Conservation (phyloP, 2,329 filamentous ascomycete species). For the Pseudogymnoascus sp. region DNA sequence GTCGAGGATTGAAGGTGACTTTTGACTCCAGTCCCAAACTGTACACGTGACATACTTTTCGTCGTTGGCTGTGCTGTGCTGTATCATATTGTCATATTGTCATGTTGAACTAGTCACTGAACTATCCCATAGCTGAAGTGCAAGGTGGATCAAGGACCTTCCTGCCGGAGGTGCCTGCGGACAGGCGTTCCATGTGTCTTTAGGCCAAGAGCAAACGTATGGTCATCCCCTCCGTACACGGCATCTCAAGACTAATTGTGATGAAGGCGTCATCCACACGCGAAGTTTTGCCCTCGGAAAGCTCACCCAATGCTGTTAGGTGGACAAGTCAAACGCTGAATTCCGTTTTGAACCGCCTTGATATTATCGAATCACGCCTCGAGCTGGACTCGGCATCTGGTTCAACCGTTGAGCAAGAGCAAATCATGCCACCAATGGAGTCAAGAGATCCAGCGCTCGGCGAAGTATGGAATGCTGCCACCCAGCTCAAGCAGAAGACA, state of each 20-base stretch:
- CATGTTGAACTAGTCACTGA: background rate
- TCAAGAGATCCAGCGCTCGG: conserved; percentile 20
- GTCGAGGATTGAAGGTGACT: conserved; percentile 14
- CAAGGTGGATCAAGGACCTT: conserved; percentile 29
- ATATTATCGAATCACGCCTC: conserved; percentile 19
- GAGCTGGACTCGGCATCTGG: conserved; percentile 14
- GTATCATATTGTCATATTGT: background rate
- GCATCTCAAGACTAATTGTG: conserved; percentile 15
- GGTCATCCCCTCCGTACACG: conserved; percentile 17
- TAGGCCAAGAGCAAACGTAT: conserved; percentile 35
- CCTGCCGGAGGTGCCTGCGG: conserved; percentile 30
- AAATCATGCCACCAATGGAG: conserved; percentile 14
- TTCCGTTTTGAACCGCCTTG: conserved; percentile 18
- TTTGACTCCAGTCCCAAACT: background rate
- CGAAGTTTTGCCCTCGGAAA: conserved; percentile 15
- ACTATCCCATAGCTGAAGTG: conserved; percentile 30
- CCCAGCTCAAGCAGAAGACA: conserved; percentile 25
- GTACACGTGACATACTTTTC: background rate
- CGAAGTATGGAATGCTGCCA: conserved; percentile 28
- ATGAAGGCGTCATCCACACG: conserved; percentile 15
- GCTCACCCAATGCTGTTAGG: conserved; percentile 10
- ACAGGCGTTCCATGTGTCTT: conserved; percentile 35
- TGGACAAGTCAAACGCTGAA: conserved; percentile 16
- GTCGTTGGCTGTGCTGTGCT: background rate
- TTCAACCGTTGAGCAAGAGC: conserved; percentile 15